These are phyloP conservation scores for Cladophialophora psammophila DNA, from an alignment of 2,329 filamentous ascomycete genomes.

Conservation along the genomic window DNA sequence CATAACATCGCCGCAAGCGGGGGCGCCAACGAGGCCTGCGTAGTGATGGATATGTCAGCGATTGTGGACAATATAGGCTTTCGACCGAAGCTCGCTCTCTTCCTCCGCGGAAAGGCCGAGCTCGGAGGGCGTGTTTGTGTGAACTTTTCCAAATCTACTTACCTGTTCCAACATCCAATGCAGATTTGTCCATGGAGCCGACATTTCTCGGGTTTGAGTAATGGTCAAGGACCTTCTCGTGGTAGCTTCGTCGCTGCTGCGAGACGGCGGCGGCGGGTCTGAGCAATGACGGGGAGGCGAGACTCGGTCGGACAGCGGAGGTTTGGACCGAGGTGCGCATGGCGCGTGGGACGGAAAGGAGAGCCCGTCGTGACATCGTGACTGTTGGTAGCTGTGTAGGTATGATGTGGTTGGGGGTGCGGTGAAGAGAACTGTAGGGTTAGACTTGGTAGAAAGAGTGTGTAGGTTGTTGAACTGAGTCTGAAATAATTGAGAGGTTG, in stretches of 20 bases:
- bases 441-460: conserved; percentile 9
- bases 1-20: conserved; percentile 91
- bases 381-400: background rate
- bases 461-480: conserved; percentile 20
- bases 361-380: conserved; percentile 66
- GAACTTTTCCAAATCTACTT: conserved; percentile 13
- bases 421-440: conserved; percentile 11
- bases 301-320: conserved; percentile 55
- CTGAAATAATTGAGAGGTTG: conserved; percentile 11
- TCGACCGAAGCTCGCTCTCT: conserved; percentile 26
- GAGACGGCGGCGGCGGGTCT: conserved; percentile 49
- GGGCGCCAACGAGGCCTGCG: conserved; percentile 83
- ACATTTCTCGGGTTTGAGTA: conserved; percentile 82
- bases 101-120: conserved; percentile 11
- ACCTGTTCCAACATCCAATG: conserved; percentile 78
- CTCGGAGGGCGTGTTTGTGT: conserved; percentile 10
- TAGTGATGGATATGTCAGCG: conserved; percentile 21
- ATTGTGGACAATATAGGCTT: background rate
- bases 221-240: conserved; percentile 81
- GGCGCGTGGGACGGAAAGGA: conserved; percentile 61
- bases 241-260: conserved; percentile 60
- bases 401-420: background rate
- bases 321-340: conserved; percentile 59
- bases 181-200: conserved; percentile 79
- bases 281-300: conserved; percentile 52